Evolutionary conservation across 305 asterid species (phyloP), one percentile per base, ranked within the genome.

Genomic region (Fraxinus velutina): DNA sequence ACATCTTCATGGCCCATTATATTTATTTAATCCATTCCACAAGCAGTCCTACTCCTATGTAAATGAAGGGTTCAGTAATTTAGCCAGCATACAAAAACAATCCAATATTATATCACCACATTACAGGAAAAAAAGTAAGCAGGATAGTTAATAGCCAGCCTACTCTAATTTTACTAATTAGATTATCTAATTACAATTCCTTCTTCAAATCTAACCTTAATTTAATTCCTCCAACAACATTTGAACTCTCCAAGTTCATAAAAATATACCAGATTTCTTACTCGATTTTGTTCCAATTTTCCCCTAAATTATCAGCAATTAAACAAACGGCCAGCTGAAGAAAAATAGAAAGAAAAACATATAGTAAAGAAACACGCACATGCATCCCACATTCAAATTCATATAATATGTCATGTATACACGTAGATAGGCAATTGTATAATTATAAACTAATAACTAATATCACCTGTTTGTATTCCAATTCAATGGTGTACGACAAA

Each of bases 401-500:
- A 37, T 8, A 37, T 37, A 37, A 37, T 37, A 7, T 37, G 8
- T 37, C 44, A 37, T 7, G 12, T 37, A 37, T 37, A 37, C 44
- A 37, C 44, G 8, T 7, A 39, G 77, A 80, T 30, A 70, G 76
- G 73, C 87, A 60, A 66, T 75, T 84, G 6, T 30, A 72, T 13
- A 27, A 27, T 68, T 12, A 29, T 68, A 27, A n/a, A 24, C 7
- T 10, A 24, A 36, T 68, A 29, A 4, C 29, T 68, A 12, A 83
- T 2, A 37, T 6, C 68, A 88, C 99, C 98, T 93, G 94, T 80
- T 92, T 93, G 90, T 93, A 95, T 77, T 86, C 93, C 60, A 95
- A 83, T 82, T 93, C 89, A 85, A 95, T 95, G 60, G 93, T 92
- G 84, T 95, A 95, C 0, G 96, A 89, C 83, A 95, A 86, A 78